Evolutionary conservation across 2,329 filamentous ascomycete species (phyloP).

Genomic region (Myrmaecium sp.): DNA sequence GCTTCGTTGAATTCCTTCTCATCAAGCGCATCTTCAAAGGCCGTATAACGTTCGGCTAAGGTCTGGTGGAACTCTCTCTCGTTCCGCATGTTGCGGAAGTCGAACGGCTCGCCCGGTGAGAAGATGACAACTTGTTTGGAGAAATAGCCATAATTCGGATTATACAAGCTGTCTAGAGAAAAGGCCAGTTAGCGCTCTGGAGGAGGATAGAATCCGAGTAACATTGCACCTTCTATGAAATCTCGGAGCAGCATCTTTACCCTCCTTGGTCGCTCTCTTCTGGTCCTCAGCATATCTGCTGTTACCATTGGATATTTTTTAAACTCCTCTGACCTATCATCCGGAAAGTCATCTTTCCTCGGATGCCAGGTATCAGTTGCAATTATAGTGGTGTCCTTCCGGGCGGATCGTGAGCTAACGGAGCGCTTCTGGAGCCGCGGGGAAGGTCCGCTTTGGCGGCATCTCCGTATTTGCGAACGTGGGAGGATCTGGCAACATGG

Average conservation of each 20-base stretch:
- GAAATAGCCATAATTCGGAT: constrained; percentile 89
- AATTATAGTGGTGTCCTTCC: constrained; percentile 14
- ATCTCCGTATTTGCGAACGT: no score
- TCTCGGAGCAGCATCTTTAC: constrained; percentile 97
- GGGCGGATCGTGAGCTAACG: not conserved
- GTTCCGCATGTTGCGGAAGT: constrained; percentile 66
- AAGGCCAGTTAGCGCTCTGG: constrained; percentile 5
- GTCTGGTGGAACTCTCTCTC: constrained; percentile 69
- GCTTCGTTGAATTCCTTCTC: constrained; percentile 52
- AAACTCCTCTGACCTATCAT: constrained; percentile 68
- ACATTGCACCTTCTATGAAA: constrained; percentile 72
- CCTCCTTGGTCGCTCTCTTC: constrained; percentile 60
- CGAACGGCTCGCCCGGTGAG: constrained; percentile 75
- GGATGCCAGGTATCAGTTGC: constrained; percentile 62
- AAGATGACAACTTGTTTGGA: constrained; percentile 96
- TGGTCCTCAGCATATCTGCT: constrained; percentile 54
- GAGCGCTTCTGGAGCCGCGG: constrained; percentile 2
- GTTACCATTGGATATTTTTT: constrained; percentile 71
- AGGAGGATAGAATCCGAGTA: constrained; percentile 1
- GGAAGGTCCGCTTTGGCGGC: constrained; percentile 2
- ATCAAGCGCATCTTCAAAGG: constrained; percentile 83
- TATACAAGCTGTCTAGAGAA: constrained; percentile 68
- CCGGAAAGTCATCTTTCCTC: constrained; percentile 54
- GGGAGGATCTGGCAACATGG: no score
- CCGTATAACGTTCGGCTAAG: constrained; percentile 63